Conservation (phyloP, 768 basidiomycete species). For the Tricholoma saponaceum region DNA sequence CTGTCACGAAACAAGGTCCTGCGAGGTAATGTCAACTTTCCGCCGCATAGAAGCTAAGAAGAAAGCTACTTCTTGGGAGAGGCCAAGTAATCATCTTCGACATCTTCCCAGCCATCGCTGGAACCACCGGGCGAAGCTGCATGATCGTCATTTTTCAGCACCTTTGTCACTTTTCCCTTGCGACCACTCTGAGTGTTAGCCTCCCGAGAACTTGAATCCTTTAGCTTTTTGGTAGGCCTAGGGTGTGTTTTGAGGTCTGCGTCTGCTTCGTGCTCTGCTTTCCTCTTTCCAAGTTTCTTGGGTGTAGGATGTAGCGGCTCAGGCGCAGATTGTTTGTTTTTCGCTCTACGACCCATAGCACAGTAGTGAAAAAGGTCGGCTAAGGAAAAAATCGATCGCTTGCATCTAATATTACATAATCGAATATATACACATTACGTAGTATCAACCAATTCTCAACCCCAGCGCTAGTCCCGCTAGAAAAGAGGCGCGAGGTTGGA, state of each 20-base stretch:
- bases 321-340: conserved; percentile 78
- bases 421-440: not conserved
- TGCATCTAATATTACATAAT: not conserved
- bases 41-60: not conserved
- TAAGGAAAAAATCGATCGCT: conserved; percentile 19
- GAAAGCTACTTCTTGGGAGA: conserved; percentile 34
- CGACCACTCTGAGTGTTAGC: conserved; percentile 13
- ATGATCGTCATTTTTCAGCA: conserved; percentile 17
- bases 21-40: conserved; percentile 6
- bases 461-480: conserved; percentile 81
- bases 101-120: conserved; percentile 61
- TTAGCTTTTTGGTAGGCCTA: conserved; percentile 44
- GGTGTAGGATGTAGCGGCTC: conserved; percentile 50
- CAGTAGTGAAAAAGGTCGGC: not conserved
- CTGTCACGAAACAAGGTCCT: conserved; percentile 46
- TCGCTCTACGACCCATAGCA: conserved; percentile 79
- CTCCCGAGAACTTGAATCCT: conserved; percentile 33
- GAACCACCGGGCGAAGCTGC: conserved; percentile 22
- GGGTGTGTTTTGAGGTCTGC: conserved; percentile 26
- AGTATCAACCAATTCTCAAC: conserved; percentile 65
- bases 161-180: conserved; percentile 28
- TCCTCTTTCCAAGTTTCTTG: conserved; percentile 72
- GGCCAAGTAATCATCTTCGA: conserved; percentile 47
- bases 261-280: conserved; percentile 42
- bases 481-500: conserved; percentile 88